These are phyloP conservation scores for Neocatenulostroma microsporum DNA, from an alignment of 2,329 filamentous ascomycete species.

Conservation along the genomic window DNA sequence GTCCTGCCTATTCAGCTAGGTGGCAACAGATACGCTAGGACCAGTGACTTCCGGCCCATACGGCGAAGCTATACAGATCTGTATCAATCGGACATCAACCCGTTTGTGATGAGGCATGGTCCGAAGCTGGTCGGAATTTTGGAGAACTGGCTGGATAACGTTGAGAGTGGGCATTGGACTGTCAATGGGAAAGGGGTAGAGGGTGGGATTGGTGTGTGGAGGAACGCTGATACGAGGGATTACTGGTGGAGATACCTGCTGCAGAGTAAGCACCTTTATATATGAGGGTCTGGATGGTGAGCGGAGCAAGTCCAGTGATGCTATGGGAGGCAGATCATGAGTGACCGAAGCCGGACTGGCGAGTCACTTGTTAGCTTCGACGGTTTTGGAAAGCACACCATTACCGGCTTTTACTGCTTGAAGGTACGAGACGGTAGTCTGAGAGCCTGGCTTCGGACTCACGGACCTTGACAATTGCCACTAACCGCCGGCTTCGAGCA, in stretches of 20 bases:
- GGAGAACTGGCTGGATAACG: constrained; percentile 27
- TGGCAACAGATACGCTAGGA: constrained; percentile 23
- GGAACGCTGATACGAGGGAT: constrained; percentile 27
- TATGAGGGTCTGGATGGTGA: constrained; percentile 6
- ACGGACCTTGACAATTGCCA: no score
- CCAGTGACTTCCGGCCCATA: constrained; percentile 24
- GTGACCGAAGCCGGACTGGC: no score
- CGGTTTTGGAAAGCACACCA: no score
- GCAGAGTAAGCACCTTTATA: constrained; percentile 15
- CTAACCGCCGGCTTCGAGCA: no score
- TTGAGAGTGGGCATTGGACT: constrained; percentile 27
- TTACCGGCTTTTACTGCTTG: no score
- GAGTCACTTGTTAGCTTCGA: no score
- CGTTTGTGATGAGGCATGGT: constrained; percentile 28
- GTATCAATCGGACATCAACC: constrained; percentile 28
- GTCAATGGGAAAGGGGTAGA: constrained; percentile 26
- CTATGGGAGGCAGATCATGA: no score
- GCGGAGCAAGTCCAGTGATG: no score
- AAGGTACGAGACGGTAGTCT: no score
- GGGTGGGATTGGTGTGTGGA: constrained; percentile 26
- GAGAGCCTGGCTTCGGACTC: no score
- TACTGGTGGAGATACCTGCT: constrained; percentile 29
- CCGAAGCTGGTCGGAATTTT: constrained; percentile 26
- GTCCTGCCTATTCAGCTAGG: constrained; percentile 27
- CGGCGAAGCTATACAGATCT: constrained; percentile 25